phyloP scores from a whole-genome alignment of 306 rosid genomes.

The Sechiopsis laciniata region DNA sequence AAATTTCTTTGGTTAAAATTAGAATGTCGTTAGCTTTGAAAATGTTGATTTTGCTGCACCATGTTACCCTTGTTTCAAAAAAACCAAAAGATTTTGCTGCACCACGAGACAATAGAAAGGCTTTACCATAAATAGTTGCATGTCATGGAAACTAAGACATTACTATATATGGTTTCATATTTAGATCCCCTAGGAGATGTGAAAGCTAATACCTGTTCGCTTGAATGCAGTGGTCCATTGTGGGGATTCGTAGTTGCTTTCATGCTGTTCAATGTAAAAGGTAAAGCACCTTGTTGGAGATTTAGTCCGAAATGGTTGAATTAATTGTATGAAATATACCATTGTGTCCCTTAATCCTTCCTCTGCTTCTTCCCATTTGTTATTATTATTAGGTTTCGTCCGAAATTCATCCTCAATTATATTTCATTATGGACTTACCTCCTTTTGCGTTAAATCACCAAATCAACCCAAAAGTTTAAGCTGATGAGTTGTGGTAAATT shows the following conservation, averaged over 20 bases:
- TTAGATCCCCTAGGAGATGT: not conserved
- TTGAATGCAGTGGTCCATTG: conserved; percentile 63
- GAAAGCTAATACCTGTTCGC: conserved; percentile 2
- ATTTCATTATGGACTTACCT: not conserved
- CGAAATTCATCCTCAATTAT: not conserved
- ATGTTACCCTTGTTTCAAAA: no score
- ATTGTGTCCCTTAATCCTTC: not conserved
- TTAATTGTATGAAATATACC: not conserved
- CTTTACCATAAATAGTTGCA: not conserved
- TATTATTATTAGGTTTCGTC: conserved; percentile 2
- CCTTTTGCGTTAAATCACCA: not conserved
- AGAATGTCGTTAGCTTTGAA: not conserved
- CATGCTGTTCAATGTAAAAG: conserved; percentile 88
- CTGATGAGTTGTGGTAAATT: no score
- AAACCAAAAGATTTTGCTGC: no score
- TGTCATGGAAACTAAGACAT: not conserved
- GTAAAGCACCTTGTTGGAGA: conserved; percentile 32
- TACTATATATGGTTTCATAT: not conserved
- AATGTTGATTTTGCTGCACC: not conserved
- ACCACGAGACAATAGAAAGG: not conserved
- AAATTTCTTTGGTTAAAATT: not conserved
- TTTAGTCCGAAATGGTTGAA: not conserved
- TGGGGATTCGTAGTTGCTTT: conserved; percentile 98
- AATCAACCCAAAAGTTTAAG: no score
- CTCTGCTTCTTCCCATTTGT: not conserved